Conservation (phyloP, 1,139 yeast genomes). For the Taiozyma onychis region DNA sequence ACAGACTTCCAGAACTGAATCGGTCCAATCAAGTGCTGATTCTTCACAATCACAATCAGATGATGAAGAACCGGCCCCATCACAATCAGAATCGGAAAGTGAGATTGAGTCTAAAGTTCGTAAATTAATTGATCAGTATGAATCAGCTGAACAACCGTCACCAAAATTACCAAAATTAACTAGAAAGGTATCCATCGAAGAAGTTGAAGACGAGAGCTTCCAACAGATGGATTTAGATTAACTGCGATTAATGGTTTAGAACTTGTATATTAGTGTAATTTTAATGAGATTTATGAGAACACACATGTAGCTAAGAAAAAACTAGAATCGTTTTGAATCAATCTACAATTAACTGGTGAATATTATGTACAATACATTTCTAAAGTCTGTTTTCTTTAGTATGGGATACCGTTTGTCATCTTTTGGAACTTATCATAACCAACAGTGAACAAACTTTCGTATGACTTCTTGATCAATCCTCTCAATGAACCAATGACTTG, state of each 20-base stretch:
- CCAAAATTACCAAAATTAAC: constrained; percentile 15
- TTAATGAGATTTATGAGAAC: neutral
- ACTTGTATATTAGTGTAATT: neutral
- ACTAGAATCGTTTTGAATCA: neutral
- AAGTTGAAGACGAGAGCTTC: constrained; percentile 19
- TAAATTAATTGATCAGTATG: neutral
- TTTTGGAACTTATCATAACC: constrained; percentile 98
- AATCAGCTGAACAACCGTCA: constrained; percentile 1
- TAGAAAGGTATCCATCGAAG: constrained; percentile 19
- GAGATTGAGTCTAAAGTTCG: constrained; percentile 1
- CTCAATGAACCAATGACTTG: constrained; percentile 83
- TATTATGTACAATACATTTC: neutral
- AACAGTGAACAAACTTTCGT: constrained; percentile 83
- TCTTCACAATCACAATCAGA: too few relatives aligned
- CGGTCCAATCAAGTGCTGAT: neutral
- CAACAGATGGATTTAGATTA: constrained; percentile 10
- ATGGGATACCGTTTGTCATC: constrained; percentile 93
- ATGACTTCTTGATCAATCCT: constrained; percentile 70
- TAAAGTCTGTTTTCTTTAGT: constrained; percentile 22
- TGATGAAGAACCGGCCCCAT: neutral
- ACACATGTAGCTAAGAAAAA: neutral
- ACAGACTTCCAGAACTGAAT: neutral
- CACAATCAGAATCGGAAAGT: constrained; percentile 3
- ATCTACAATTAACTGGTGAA: neutral
- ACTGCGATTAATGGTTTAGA: neutral